Conservation (phyloP, 371 early-diverging fungal genomes). For the Umbelopsis sp. region DNA sequence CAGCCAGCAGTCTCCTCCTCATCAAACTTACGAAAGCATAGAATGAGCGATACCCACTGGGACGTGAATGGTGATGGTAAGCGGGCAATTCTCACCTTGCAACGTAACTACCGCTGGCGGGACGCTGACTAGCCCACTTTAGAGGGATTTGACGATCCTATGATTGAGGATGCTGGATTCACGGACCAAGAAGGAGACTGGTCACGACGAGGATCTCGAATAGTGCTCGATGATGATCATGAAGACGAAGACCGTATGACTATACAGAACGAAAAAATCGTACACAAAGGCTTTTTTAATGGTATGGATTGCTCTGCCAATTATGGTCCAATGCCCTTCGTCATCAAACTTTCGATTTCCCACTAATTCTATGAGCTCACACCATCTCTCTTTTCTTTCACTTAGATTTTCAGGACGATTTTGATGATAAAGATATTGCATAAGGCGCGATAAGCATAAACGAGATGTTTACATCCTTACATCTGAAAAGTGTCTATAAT, state of each 20-base stretch:
- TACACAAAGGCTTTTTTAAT: slow-evolving; percentile 9
- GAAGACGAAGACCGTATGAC: slow-evolving; percentile 11
- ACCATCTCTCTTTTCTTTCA: neutral
- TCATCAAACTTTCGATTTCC: too few relatives aligned
- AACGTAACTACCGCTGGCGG: neutral
- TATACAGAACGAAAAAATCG: neutral
- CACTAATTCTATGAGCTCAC: too few relatives aligned
- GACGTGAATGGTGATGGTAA: slow-evolving; percentile 18
- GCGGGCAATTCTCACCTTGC: neutral
- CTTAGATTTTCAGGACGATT: slow-evolving; percentile 1
- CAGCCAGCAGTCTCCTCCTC: neutral
- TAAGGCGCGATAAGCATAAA: neutral
- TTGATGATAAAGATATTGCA: slow-evolving; percentile 16
- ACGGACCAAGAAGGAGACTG: slow-evolving; percentile 1
- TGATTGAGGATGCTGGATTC: slow-evolving; percentile 8
- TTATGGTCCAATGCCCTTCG: too few relatives aligned
- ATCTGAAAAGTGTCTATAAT: neutral
- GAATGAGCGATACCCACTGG: slow-evolving; percentile 9
- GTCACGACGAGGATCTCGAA: slow-evolving; percentile 9
- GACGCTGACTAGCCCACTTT: neutral
- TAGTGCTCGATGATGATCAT: slow-evolving; percentile 12
- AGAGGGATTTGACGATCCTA: slow-evolving; percentile 15
- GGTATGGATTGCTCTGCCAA: neutral
- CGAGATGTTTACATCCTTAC: too few relatives aligned
- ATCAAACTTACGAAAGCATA: slow-evolving; percentile 11